Conservation (phyloP, 108 stramenopile species). For the Skeletonema costatum region DNA sequence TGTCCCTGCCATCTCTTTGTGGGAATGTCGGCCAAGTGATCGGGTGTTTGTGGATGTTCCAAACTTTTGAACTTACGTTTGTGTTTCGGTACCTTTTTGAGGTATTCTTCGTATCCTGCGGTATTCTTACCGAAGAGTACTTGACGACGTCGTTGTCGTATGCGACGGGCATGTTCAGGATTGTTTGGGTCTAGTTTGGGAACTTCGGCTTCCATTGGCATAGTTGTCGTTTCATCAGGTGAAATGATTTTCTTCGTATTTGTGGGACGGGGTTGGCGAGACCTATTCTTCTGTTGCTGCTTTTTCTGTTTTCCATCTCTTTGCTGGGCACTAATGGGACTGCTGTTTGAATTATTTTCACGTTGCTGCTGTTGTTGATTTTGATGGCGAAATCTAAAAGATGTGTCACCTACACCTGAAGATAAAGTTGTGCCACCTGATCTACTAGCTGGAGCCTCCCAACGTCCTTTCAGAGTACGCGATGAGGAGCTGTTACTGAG, state of each 20-base stretch:
- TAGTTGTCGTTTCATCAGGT: background rate
- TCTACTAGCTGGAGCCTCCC: background rate
- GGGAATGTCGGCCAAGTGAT: slow-evolving; percentile 73
- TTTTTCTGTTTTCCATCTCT: background rate
- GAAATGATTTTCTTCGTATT: background rate
- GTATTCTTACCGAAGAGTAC: slow-evolving; percentile 85
- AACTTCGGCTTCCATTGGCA: slow-evolving; percentile 22
- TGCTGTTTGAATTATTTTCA: background rate
- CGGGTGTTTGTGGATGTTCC: slow-evolving; percentile 79
- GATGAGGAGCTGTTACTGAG: background rate
- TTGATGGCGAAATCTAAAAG: background rate
- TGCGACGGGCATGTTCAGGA: slow-evolving; percentile 63
- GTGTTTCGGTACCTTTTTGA: slow-evolving; percentile 61
- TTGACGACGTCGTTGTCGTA: slow-evolving; percentile 65
- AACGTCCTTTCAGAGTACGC: background rate
- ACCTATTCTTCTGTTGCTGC: background rate
- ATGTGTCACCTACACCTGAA: background rate
- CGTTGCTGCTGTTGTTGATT: background rate
- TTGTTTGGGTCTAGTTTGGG: slow-evolving; percentile 56
- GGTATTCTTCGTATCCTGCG: slow-evolving; percentile 76
- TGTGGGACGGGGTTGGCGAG: background rate
- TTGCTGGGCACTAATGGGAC: background rate
- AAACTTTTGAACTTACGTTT: slow-evolving; percentile 56
- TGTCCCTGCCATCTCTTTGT: slow-evolving; percentile 80
- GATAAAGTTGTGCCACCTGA: background rate